Evolutionary conservation across 352 stramenopile species (phyloP).

Genomic region (Phytophthora citricola): DNA sequence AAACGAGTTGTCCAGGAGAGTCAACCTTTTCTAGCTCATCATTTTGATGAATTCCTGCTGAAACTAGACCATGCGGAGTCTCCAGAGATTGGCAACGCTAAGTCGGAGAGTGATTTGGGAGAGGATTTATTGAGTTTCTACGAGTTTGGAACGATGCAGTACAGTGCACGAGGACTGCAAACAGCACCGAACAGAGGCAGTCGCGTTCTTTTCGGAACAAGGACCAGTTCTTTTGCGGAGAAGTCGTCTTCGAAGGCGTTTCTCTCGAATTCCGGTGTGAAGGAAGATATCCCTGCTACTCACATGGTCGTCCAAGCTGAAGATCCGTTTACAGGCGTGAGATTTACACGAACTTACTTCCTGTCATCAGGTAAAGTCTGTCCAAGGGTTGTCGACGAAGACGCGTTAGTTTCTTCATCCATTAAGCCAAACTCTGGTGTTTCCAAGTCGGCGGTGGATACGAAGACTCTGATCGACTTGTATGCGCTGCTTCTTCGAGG

Average conservation of each 20-base stretch:
- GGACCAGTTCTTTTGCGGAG: constrained; percentile 37
- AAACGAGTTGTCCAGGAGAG: constrained; percentile 62
- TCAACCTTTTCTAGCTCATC: constrained; percentile 57
- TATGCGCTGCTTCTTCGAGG: constrained; percentile 48
- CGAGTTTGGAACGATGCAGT: constrained; percentile 82
- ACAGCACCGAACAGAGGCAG: constrained; percentile 43
- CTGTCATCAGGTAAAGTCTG: constrained; percentile 62
- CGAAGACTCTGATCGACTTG: constrained; percentile 35
- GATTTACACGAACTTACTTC: constrained; percentile 74
- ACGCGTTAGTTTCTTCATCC: constrained; percentile 56
- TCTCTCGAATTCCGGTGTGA: constrained; percentile 39
- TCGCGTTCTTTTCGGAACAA: constrained; percentile 67
- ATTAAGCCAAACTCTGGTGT: constrained; percentile 18
- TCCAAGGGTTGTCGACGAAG: constrained; percentile 58
- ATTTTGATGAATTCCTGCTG: constrained; percentile 70
- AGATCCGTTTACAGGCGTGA: constrained; percentile 74
- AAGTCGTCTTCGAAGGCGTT: constrained; percentile 49
- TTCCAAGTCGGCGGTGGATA: constrained; percentile 22
- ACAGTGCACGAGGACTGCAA: constrained; percentile 47
- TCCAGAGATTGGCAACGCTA: constrained; percentile 40
- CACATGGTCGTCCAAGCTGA: constrained; percentile 77
- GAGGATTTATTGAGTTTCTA: constrained; percentile 83
- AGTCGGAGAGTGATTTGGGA: constrained; percentile 61
- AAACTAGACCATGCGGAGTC: constrained; percentile 77
- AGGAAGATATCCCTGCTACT: constrained; percentile 40